Conservation (phyloP, 2,329 filamentous ascomycete genomes). For the Uncinocarpus reesii region DNA sequence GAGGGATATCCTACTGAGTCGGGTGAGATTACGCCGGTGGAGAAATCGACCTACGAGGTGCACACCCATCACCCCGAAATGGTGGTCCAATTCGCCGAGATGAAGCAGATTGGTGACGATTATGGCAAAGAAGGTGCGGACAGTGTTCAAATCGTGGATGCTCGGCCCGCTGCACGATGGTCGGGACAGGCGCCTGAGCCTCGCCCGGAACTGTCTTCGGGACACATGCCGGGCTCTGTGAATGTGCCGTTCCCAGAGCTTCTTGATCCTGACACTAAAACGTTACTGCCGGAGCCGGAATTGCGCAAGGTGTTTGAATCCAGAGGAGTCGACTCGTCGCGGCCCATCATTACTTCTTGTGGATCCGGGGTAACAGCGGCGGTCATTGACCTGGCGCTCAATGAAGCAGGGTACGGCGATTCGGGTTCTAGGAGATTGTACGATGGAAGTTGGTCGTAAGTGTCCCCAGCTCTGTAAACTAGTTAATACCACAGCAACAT, state of each 20-base stretch:
- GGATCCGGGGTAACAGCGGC: slow-evolving; percentile 92
- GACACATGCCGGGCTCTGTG: slow-evolving; percentile 82
- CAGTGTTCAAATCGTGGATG: slow-evolving; percentile 80
- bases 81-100: slow-evolving; percentile 71
- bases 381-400: slow-evolving; percentile 76
- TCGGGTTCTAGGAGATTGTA: slow-evolving; percentile 64
- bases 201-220: slow-evolving; percentile 71
- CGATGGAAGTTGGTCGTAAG: slow-evolving; percentile 96
- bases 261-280: slow-evolving; percentile 72
- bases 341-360: slow-evolving; percentile 77
- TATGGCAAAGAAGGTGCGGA: slow-evolving; percentile 73
- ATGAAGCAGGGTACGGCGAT: slow-evolving; percentile 63
- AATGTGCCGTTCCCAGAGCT: slow-evolving; percentile 71
- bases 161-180: slow-evolving; percentile 68
- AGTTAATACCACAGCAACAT: too few species aligned
- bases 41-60: slow-evolving; percentile 38
- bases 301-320: slow-evolving; percentile 64
- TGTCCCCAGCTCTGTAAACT: too few species aligned
- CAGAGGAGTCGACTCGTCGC: slow-evolving; percentile 68
- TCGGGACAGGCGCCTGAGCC: slow-evolving; percentile 77
- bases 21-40: slow-evolving; percentile 42
- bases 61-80: slow-evolving; percentile 52
- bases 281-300: slow-evolving; percentile 61
- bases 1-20: slow-evolving; percentile 71
- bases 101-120: slow-evolving; percentile 65